Percentiles rank a stretch among this genome's conserved stretches.
phyloP scores from a whole-genome alignment of 192 early-diverging fungal genomes.

The Backusella mclennaniae region DNA sequence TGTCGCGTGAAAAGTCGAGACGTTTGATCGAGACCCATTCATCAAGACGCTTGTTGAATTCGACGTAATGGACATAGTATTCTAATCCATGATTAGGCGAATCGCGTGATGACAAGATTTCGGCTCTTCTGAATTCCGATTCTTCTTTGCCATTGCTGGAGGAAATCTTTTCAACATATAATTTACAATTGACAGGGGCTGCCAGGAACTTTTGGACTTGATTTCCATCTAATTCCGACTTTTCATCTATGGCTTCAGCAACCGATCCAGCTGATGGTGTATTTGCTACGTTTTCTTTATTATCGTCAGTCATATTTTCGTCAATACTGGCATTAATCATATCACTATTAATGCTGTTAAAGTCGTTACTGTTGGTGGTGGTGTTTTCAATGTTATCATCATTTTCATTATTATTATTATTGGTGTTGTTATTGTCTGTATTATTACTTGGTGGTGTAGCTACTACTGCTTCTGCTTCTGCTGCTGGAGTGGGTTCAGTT shows the following conservation, averaged over 20 bases:
- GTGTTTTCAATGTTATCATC: too few relatives aligned
- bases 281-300: neutral
- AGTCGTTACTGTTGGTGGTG: neutral
- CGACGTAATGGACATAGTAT: conserved; percentile 96
- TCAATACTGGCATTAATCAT: neutral
- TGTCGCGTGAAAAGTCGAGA: conserved; percentile 63
- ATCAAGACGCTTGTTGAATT: conserved; percentile 98
- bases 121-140: conserved; percentile 74
- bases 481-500: neutral
- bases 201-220: conserved; percentile 16
- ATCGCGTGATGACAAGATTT: conserved; percentile 78
- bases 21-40: conserved; percentile 83
- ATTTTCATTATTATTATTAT: too few relatives aligned
- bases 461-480: neutral
- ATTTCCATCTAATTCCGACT: neutral
- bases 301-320: neutral
- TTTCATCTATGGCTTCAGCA: neutral
- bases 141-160: conserved; percentile 9
- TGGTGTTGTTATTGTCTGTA: neutral
- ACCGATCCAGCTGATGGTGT: neutral
- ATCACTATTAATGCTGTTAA: neutral
- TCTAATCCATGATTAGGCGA: conserved; percentile 52
- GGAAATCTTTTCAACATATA: conserved; percentile 35
- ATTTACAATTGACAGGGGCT: conserved; percentile 29
- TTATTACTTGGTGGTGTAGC: neutral